Evolutionary conservation across 2,329 filamentous ascomycete genomes (phyloP).

Genomic region (Aspergillus tubingensis): DNA sequence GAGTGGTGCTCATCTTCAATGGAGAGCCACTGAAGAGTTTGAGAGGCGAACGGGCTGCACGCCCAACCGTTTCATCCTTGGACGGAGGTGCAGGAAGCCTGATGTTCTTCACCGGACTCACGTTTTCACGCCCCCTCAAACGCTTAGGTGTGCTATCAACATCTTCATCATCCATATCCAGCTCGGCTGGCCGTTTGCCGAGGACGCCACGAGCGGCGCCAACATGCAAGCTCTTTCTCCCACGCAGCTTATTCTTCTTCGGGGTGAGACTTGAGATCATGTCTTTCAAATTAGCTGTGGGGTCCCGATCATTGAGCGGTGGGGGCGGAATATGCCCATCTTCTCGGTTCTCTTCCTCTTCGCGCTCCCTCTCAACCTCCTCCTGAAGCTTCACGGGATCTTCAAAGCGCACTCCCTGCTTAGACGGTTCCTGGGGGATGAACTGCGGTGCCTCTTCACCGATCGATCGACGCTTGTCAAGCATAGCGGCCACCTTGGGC

Average conservation of each 20-base stretch:
- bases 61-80: conserved; percentile 67
- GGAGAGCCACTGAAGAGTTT: conserved; percentile 38
- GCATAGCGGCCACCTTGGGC: conserved; percentile 69
- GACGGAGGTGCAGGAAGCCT: conserved; percentile 69
- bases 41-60: conserved; percentile 53
- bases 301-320: conserved; percentile 52
- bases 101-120: conserved; percentile 75
- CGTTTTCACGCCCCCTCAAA: conserved; percentile 65
- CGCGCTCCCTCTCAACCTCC: conserved; percentile 64
- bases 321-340: conserved; percentile 50
- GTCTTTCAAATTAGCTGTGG: conserved; percentile 68
- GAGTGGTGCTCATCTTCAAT: conserved; percentile 52
- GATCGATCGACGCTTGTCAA: conserved; percentile 71
- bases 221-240: conserved; percentile 74
- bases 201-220: conserved; percentile 72
- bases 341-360: conserved; percentile 63
- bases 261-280: conserved; percentile 78
- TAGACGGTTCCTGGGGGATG: conserved; percentile 52
- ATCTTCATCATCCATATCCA: conserved; percentile 64
- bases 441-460: conserved; percentile 67
- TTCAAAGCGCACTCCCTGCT: conserved; percentile 61
- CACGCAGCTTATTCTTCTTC: conserved; percentile 67
- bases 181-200: conserved; percentile 71
- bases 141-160: conserved; percentile 63
- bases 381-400: conserved; percentile 64